Conservation (phyloP, 2,329 filamentous ascomycete genomes). For the Conoideocrella luteorostrata region DNA sequence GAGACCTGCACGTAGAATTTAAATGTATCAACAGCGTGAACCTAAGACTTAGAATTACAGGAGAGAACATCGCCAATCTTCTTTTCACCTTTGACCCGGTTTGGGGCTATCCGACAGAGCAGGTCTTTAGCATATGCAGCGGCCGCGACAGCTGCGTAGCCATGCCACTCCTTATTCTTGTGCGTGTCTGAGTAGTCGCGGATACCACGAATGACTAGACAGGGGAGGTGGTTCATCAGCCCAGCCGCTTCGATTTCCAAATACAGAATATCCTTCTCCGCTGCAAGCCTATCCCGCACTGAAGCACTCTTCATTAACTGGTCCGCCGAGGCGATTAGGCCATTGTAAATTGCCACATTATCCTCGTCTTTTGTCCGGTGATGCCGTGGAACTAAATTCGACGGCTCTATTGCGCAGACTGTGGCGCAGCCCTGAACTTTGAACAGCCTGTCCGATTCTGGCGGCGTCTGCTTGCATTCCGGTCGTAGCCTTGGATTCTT, state of each 20-base stretch:
- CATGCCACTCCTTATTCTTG: too few relatives aligned
- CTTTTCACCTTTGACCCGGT: background rate
- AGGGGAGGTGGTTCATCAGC: constrained; percentile 15
- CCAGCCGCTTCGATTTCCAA: constrained; percentile 25
- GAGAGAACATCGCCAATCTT: too few relatives aligned
- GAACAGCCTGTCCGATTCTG: too few relatives aligned
- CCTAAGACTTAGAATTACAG: too few relatives aligned
- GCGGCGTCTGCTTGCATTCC: too few relatives aligned
- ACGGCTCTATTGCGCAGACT: constrained; percentile 5
- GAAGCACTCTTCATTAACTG: constrained; percentile 15
- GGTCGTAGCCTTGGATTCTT: too few relatives aligned
- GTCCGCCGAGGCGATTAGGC: constrained; percentile 8
- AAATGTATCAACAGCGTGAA: too few relatives aligned
- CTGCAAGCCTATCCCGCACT: constrained; percentile 17
- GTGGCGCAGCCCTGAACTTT: constrained; percentile 8
- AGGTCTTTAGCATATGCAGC: constrained; percentile 23
- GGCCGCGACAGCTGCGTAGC: constrained; percentile 20
- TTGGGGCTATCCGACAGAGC: background rate
- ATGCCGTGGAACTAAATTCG: background rate
- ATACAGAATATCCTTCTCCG: constrained; percentile 13
- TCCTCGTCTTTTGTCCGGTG: constrained; percentile 3
- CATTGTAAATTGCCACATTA: constrained; percentile 13
- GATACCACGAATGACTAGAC: constrained; percentile 26
- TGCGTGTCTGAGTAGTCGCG: constrained; percentile 31
- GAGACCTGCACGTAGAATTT: too few relatives aligned